Evolutionary conservation across 2,329 filamentous ascomycete species (phyloP).

Genomic region (Alternaria panax): DNA sequence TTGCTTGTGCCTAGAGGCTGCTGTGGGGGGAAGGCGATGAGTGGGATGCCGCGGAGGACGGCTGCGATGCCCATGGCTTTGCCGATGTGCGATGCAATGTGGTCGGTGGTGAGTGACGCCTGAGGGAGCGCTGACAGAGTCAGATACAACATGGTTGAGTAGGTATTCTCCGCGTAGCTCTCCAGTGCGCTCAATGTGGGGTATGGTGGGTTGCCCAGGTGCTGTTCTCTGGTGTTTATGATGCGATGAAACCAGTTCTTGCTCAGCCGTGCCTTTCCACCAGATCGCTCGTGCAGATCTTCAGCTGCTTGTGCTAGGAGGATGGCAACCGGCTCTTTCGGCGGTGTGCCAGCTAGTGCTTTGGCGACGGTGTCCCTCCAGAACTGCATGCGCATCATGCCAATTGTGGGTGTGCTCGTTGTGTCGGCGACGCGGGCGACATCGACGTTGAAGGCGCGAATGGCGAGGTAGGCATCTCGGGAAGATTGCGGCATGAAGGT

Average conservation of each 20-base stretch:
- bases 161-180: slow-evolving; percentile 91
- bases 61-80: slow-evolving; percentile 91
- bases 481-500: slow-evolving; percentile 80
- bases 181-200: slow-evolving; percentile 76
- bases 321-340: slow-evolving; percentile 89
- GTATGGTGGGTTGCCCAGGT: slow-evolving; percentile 85
- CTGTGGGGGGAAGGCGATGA: slow-evolving; percentile 80
- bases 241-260: slow-evolving; percentile 69
- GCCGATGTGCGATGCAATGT: slow-evolving; percentile 92
- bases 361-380: slow-evolving; percentile 86
- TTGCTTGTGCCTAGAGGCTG: slow-evolving; percentile 59
- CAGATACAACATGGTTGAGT: slow-evolving; percentile 89
- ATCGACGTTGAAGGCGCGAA: slow-evolving; percentile 92
- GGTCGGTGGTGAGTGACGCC: slow-evolving; percentile 83
- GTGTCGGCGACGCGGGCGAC: slow-evolving; percentile 88
- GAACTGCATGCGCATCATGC: slow-evolving; percentile 89
- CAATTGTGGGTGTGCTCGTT: slow-evolving; percentile 86
- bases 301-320: slow-evolving; percentile 77
- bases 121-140: slow-evolving; percentile 81
- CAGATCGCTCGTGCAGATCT: slow-evolving; percentile 59
- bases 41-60: slow-evolving; percentile 82
- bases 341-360: slow-evolving; percentile 78
- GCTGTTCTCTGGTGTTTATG: slow-evolving; percentile 80
- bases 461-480: slow-evolving; percentile 84
- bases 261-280: slow-evolving; percentile 60